These are phyloP conservation scores for Poa pratensis DNA, from an alignment of 176 grass and related monocot genomes.

Conservation along the genomic window DNA sequence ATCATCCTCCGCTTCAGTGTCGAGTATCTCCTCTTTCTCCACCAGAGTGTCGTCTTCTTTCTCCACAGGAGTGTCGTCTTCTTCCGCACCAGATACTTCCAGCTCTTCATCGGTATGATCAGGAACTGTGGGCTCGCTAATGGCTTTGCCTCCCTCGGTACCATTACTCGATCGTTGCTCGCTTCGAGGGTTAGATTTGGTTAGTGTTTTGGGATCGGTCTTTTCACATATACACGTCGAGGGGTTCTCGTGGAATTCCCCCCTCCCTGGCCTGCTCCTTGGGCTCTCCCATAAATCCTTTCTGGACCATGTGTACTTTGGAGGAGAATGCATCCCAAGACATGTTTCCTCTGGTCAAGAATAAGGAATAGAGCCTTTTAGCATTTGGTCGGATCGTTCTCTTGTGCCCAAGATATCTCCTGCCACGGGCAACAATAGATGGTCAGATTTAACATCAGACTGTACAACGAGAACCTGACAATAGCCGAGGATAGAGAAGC, in stretches of 20 bases:
- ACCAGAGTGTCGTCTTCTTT: conserved; percentile 42
- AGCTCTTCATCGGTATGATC: conserved; percentile 39
- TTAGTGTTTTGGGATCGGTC: conserved; percentile 8
- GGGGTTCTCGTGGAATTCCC: conserved; percentile 80
- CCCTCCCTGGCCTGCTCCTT: conserved; percentile 68
- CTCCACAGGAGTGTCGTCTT: conserved; percentile 48
- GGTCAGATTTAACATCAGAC: conserved; percentile 22
- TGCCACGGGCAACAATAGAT: conserved; percentile 34
- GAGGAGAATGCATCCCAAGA: conserved; percentile 68
- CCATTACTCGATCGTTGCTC: not conserved
- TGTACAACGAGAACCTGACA: not conserved
- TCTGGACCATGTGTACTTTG: conserved; percentile 53
- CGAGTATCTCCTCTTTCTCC: conserved; percentile 35
- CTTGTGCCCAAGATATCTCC: conserved; percentile 81
- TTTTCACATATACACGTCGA: conserved; percentile 73
- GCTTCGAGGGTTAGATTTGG: conserved; percentile 15
- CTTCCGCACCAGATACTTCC: conserved; percentile 44
- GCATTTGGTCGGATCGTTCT: conserved; percentile 77
- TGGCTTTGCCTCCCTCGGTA: conserved; percentile 8
- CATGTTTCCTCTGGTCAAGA: conserved; percentile 67
- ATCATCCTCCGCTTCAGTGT: conserved; percentile 45
- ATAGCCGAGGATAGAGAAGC: not conserved
- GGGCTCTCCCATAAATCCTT: conserved; percentile 81
- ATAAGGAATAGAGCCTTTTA: conserved; percentile 61
- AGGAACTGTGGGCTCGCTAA: conserved; percentile 30